Evolutionary conservation across 345 rosid species (phyloP).

Genomic region (Mangifera indica): DNA sequence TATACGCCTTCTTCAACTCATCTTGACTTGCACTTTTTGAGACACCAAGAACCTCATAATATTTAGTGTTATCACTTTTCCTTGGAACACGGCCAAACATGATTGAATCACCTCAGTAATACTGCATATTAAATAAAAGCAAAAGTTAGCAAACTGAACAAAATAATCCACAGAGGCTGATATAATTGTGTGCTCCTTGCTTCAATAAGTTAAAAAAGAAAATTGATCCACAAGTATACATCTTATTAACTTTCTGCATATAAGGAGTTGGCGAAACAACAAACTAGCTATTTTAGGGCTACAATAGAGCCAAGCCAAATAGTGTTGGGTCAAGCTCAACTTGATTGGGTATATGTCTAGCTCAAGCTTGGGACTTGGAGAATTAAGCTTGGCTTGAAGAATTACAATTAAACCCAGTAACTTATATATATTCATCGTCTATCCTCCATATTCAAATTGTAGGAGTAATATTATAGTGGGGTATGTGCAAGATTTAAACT

Average conservation of each 20-base stretch:
- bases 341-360: no score
- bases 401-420: no score
- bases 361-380: no score
- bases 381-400: no score
- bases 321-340: no score
- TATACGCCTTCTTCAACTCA: constrained; percentile 63
- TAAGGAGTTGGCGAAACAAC: not conserved
- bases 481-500: no score
- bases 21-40: constrained; percentile 44
- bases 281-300: not conserved
- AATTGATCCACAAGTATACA: not conserved
- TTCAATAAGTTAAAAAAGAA: not conserved
- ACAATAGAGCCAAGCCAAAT: no score
- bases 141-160: constrained; percentile 2
- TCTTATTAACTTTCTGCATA: not conserved
- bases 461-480: no score
- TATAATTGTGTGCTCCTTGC: not conserved
- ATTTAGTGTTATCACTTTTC: constrained; percentile 40
- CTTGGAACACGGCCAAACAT: constrained; percentile 52
- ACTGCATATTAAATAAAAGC: not conserved
- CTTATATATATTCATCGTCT: no score
- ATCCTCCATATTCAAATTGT: no score
- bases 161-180: not conserved
- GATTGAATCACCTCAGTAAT: constrained; percentile 27
- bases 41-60: constrained; percentile 49